Evolutionary conservation across 306 rosid genomes (phyloP), one percentile per base, ranked within the genome.

Genomic region (Lupinus albus): DNA sequence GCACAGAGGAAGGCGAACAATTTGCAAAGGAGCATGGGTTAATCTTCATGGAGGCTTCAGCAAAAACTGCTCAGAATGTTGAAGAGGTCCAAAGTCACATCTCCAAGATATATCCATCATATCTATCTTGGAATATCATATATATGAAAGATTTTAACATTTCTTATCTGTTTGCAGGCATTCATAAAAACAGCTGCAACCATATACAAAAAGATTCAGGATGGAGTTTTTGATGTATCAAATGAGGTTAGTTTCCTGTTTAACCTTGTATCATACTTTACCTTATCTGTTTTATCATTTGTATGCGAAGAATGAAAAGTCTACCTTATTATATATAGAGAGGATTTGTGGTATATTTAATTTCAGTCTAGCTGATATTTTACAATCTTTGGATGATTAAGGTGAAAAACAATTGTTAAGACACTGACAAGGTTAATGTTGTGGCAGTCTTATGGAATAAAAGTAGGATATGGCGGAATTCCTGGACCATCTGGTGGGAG

Each of bases 1-100:
- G 98, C 88, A 93, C 95, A 0, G 98, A 93, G 79, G 98, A 93
- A 85, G 98, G 98, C 2, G 98, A 93, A 69, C 98, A 89, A 64
- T 93, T 93, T 79, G 98, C 98, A 54, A 93, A 88, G 88, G 98
- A 93, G 76, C 91, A 93, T 49, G 97, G 98, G 1, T 77, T 93
- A 76, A 87, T 93, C 73, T 88, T 89, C 78, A 89, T 93, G 98
- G 98, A 93, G 76, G 98, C 97, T 50, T 93, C 98, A 7, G 98
- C 98, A 64, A 93, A 87, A 82, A 93, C 98, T 44, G 97, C 98
- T 61, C 98, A 89, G 72, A 89, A 93, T 78, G 97, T 93, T 42
- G 98, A 93, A 83, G 98, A 93, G 98, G 98, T 89, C 39, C 73
- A 48, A 39, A 71, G 3, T 67, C 72, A 45, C 14, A 32, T 51